A percentile compares a stretch with the other conserved stretches of the same genome.
Conservation (phyloP, 2,329 filamentous ascomycete genomes). For the Pseudogymnoascus sp. region DNA sequence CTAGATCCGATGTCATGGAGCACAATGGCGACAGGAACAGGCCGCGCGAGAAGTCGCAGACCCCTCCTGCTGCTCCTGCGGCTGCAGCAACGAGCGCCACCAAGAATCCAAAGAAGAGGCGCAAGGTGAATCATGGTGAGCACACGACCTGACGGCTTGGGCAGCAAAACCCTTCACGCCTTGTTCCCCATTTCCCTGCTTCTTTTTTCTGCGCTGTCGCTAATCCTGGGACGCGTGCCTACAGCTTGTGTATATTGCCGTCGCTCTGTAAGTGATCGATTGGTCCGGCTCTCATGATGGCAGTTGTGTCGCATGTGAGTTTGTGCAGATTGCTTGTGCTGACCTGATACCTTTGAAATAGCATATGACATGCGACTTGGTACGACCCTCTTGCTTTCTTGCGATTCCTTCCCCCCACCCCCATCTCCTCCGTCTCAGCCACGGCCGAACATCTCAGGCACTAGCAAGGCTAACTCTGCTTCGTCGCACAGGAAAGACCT, state of each 20-base stretch:
- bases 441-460: constrained; percentile 25
- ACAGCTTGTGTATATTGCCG: constrained; percentile 83
- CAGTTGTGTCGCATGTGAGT: constrained; percentile 24
- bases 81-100: constrained; percentile 21
- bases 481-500: constrained; percentile 67
- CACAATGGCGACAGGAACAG: constrained; percentile 29
- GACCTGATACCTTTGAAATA: constrained; percentile 36
- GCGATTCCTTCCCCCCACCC: constrained; percentile 14
- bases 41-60: constrained; percentile 27
- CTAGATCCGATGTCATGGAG: constrained; percentile 31
- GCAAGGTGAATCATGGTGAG: constrained; percentile 82
- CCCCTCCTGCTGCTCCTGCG: constrained; percentile 24
- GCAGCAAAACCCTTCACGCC: constrained; percentile 20
- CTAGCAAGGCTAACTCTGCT: constrained; percentile 25
- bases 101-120: constrained; percentile 71
- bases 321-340: constrained; percentile 29
- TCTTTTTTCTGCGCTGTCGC: constrained; percentile 23
- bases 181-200: constrained; percentile 12
- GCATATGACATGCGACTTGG: constrained; percentile 91
- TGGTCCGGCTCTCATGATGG: constrained; percentile 23
- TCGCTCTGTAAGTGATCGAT: constrained; percentile 68
- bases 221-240: constrained; percentile 35
- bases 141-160: constrained; percentile 14
- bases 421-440: constrained; percentile 21
- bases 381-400: constrained; percentile 41